Evolutionary conservation across 2,329 filamentous ascomycete genomes (phyloP), one percentile per base, ranked within the genome.

Genomic region (Penicillium vulpinum): DNA sequence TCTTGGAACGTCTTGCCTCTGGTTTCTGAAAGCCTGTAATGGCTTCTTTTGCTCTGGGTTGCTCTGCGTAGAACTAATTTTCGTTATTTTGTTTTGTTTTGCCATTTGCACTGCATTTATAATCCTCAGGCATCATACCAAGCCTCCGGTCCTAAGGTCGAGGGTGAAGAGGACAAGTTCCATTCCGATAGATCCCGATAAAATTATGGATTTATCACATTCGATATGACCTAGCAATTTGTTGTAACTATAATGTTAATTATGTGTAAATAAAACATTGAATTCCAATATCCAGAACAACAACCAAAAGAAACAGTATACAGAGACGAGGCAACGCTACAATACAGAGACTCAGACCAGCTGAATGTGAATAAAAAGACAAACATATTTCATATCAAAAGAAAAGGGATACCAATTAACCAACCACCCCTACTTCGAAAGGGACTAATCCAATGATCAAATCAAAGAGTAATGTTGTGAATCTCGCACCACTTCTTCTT

Each of bases 401-500:
- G 11, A 9, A 10, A 7, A 35, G 5, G 9, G 7, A 11, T 0
- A 8, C 31, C 18, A 33, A 43, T 13, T 9, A 38, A 33, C 41
- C 9, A 13, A 21, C 7, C 18, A 15, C 21, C 15, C 22, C n/a
- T 16, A 15, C 0, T 3, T 8, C 3, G 1, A 4, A 15, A 4
- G 2, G 21, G 21, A 21, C n/a, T 11, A 3, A 22, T 21, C 18
- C 44, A 33, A 31, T 8, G n/a, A 24, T 5, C 18, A 5, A 16
- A n/a, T 62, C 58, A 67, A 11, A 59, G 35, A 4, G 55, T 65
- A 18, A 69, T 58, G 16, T 60, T 59, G 48, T 75, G 64, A 18
- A 81, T 64, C 67, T 85, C 80, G 16, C 76, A 70, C 80, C 83
- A 87, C 73, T 85, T 86, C 73, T 83, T 85, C 70, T 85, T 85